Evolutionary conservation across 768 basidiomycete genomes (phyloP).

Genomic region (Omphalotus guepiniiformis): DNA sequence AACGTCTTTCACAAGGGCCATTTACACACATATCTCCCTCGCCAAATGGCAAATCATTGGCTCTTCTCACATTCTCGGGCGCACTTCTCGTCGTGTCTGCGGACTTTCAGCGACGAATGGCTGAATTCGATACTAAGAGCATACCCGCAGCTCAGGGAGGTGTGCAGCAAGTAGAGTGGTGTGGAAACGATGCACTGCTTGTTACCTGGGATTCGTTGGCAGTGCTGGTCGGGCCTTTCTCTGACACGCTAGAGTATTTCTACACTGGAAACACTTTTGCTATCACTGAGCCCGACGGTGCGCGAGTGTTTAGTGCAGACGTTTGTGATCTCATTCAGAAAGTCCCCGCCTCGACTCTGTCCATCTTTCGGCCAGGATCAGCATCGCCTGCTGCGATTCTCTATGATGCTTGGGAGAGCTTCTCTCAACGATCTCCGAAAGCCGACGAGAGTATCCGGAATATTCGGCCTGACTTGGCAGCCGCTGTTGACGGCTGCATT

Average conservation of each 20-base stretch:
- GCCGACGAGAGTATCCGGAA: slow-evolving; percentile 90
- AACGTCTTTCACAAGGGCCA: slow-evolving; percentile 83
- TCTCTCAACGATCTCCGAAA: slow-evolving; percentile 78
- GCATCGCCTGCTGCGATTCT: slow-evolving; percentile 88
- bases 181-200: slow-evolving; percentile 91
- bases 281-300: slow-evolving; percentile 85
- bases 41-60: slow-evolving; percentile 91
- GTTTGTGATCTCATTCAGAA: slow-evolving; percentile 89
- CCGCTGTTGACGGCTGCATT: slow-evolving; percentile 87
- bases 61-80: slow-evolving; percentile 69
- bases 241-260: slow-evolving; percentile 80
- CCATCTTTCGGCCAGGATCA: slow-evolving; percentile 91
- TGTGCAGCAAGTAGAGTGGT: slow-evolving; percentile 84
- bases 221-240: slow-evolving; percentile 88
- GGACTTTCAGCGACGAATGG: slow-evolving; percentile 85
- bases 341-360: slow-evolving; percentile 85
- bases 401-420: slow-evolving; percentile 89
- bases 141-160: slow-evolving; percentile 52
- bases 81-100: slow-evolving; percentile 91
- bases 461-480: slow-evolving; percentile 80
- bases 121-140: slow-evolving; percentile 74
- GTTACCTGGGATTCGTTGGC: slow-evolving; percentile 78
- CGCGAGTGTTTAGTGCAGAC: slow-evolving; percentile 77
- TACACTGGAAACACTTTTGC: slow-evolving; percentile 75
- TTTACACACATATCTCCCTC: slow-evolving; percentile 86